phyloP scores from a whole-genome alignment of 2,329 filamentous ascomycete genomes.

The Leptographium radiaticola region DNA sequence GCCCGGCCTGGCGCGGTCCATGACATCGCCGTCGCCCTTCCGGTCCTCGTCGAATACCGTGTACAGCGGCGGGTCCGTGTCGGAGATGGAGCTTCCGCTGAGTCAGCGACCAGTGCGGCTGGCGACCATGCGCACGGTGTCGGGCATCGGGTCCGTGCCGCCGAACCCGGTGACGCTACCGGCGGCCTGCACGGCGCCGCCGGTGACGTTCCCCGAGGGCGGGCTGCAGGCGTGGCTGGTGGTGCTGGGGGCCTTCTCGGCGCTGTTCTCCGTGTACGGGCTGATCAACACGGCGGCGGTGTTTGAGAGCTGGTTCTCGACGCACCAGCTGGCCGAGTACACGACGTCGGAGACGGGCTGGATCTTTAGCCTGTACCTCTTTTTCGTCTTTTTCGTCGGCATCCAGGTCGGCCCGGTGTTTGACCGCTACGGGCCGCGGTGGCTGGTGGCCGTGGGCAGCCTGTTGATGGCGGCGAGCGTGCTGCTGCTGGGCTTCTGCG shows the following conservation, averaged over 20 bases:
- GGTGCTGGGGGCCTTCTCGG: slow-evolving; percentile 63
- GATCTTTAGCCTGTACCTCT: slow-evolving; percentile 75
- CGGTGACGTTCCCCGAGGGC: slow-evolving; percentile 57
- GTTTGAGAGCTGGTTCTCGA: slow-evolving; percentile 64
- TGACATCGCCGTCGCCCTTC: background rate
- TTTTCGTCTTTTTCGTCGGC: slow-evolving; percentile 69
- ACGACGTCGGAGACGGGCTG: slow-evolving; percentile 61
- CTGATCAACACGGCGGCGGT: slow-evolving; percentile 64
- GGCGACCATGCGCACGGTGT: background rate
- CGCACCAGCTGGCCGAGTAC: slow-evolving; percentile 57
- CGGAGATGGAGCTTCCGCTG: background rate
- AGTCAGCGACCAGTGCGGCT: background rate
- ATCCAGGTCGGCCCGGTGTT: slow-evolving; percentile 75
- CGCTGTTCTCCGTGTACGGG: slow-evolving; percentile 57
- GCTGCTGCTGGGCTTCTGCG: slow-evolving; percentile 56
- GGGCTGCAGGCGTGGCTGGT: slow-evolving; percentile 61
- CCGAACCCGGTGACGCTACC: background rate
- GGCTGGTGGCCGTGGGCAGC: slow-evolving; percentile 53
- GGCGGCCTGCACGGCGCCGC: background rate
- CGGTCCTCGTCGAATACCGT: background rate
- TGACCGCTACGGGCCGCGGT: slow-evolving; percentile 58
- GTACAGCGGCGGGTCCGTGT: slow-evolving; percentile 3
- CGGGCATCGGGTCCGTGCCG: background rate
- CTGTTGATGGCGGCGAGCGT: slow-evolving; percentile 47
- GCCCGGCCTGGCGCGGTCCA: background rate